phyloP scores from a whole-genome alignment of 1,139 yeast genomes.

The Magnusiomyces suaveolens region DNA sequence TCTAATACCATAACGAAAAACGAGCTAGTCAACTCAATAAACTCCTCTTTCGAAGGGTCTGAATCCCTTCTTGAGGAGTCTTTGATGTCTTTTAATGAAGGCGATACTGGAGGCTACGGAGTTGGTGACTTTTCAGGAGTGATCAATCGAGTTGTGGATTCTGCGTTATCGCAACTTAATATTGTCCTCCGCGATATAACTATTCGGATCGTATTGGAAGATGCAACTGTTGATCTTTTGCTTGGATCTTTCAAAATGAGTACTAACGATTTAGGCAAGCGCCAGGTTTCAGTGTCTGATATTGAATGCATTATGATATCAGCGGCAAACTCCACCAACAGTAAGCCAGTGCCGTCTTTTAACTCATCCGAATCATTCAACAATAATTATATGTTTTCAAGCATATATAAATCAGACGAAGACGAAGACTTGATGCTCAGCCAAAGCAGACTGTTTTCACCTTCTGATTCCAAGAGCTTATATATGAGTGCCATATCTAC shows the following conservation, averaged over 20 bases:
- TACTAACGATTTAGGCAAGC: conserved; percentile 41
- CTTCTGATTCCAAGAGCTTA: conserved; percentile 59
- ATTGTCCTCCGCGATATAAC: conserved; percentile 39
- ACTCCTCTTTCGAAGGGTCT: not conserved
- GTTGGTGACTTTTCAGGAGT: conserved; percentile 41
- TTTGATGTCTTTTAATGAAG: conserved; percentile 1
- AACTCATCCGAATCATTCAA: not conserved
- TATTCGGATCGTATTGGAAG: conserved; percentile 46
- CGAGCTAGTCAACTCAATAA: conserved; percentile 1
- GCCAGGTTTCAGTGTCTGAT: conserved; percentile 38
- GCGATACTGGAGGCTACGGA: conserved; percentile 27
- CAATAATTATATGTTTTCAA: not conserved
- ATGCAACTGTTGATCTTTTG: conserved; percentile 35
- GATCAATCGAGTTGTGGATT: conserved; percentile 55
- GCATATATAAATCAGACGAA: not conserved
- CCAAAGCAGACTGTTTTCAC: conserved; percentile 41
- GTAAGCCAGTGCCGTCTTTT: no score
- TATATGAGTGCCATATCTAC: conserved; percentile 63
- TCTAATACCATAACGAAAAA: not conserved
- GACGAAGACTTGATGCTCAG: not conserved
- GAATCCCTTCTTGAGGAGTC: conserved; percentile 5
- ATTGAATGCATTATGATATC: conserved; percentile 21
- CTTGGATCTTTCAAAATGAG: conserved; percentile 37
- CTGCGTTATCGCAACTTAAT: conserved; percentile 55
- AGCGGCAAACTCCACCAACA: no score